Conservation (phyloP, 2,329 filamentous ascomycete species). For the Xylariaceae sp. region DNA sequence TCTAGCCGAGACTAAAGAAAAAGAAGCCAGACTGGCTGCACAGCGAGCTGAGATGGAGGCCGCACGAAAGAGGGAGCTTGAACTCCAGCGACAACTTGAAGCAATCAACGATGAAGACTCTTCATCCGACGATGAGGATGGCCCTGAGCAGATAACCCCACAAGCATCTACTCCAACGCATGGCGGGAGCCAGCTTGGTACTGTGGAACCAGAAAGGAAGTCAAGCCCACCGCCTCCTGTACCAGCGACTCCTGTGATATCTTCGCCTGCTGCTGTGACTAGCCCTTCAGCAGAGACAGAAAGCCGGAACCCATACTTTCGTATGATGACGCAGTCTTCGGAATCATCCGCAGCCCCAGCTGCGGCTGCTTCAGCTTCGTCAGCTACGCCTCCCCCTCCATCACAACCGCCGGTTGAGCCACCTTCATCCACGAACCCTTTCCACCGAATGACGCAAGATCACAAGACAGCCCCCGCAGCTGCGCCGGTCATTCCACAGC, state of each 20-base stretch:
- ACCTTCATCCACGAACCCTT: constrained; percentile 79
- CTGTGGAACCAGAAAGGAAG: constrained; percentile 52
- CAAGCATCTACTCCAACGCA: constrained; percentile 57
- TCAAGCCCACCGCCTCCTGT: constrained; percentile 45
- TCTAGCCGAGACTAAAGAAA: constrained; percentile 79
- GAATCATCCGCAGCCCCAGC: constrained; percentile 47
- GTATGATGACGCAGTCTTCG: constrained; percentile 71
- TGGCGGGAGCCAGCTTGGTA: constrained; percentile 47
- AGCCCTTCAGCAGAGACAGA: constrained; percentile 62
- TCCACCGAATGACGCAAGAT: constrained; percentile 78
- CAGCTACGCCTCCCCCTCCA: constrained; percentile 37
- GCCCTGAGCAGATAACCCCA: constrained; percentile 63
- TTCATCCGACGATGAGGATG: constrained; percentile 78
- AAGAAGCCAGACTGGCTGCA: constrained; percentile 77
- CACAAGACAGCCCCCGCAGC: constrained; percentile 42
- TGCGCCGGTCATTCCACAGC: constrained; percentile 37
- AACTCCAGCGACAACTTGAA: constrained; percentile 84
- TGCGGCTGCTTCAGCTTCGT: constrained; percentile 39
- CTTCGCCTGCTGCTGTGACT: constrained; percentile 48
- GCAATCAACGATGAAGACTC: constrained; percentile 68
- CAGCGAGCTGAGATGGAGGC: constrained; percentile 90
- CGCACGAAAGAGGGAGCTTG: constrained; percentile 82
- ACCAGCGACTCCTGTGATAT: constrained; percentile 44
- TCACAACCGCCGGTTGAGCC: constrained; percentile 41
- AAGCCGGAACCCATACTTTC: constrained; percentile 93